Evolutionary conservation across 2,329 filamentous ascomycete genomes (phyloP), one percentile per base, ranked within the genome.

Genomic region (Parasarocladium wereldwijsianum): DNA sequence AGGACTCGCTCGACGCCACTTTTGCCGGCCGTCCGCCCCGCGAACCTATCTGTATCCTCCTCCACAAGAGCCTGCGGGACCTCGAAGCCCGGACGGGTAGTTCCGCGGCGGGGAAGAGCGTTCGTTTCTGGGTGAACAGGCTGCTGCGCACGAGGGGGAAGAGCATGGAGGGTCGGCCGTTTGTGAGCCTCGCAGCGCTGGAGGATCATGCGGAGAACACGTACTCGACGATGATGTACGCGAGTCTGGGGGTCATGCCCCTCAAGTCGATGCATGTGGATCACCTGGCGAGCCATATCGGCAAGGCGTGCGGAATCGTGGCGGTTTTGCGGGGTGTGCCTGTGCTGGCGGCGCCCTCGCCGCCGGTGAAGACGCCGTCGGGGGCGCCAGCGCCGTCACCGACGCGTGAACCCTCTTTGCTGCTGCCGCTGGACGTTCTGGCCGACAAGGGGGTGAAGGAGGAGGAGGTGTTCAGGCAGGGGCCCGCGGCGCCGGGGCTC

Each of bases 141-240:
- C 62, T 96, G 40, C 76, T 96, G 45, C 76, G 67, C 46, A 79
- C 84, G 4, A 67, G 90, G 31, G 83, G 92, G 52, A 76, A 80
- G 44, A 72, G 86, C 43, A 73, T 94, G 54, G 75, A 76, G 23
- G 90, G 93, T 48, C 70, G 79, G 14, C 84, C 87, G 0, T 94
- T 85, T 45, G 60, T 79, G 0, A 78, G 59, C 28, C 52, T 96
- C 26, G 64, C 70, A 3, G 67, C 74, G 1, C 57, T 96, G 30
- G 90, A 98, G 46, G 76, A 73, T 26, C 94, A 96, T 46, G 83
- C 83, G 1, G 90, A 98, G 54, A 85, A 85, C 43, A 96, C 90
- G 2, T 96, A 96, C 55, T 85, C 85, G 12, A 93, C 84, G 0
- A 62, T 96, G 25, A 72, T 93, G 54, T 98, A 98, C 50, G 66